Conservation (phyloP, 495 filamentous ascomycete species). For the Penicillium diatomitis region DNA sequence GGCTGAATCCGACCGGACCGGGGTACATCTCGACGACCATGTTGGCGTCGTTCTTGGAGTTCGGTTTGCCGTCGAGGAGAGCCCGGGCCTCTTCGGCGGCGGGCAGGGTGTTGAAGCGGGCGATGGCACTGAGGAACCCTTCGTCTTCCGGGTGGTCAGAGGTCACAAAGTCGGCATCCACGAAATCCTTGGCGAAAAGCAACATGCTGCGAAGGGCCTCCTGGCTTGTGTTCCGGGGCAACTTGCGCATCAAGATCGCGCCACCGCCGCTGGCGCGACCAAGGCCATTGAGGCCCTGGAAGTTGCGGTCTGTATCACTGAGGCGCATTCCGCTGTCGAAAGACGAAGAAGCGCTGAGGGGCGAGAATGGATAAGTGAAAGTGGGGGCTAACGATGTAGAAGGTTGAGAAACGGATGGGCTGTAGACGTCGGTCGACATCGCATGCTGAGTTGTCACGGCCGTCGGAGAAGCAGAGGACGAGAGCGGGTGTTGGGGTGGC, state of each 20-base stretch:
- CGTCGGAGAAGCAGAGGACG: slow-evolving; percentile 25
- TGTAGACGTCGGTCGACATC: slow-evolving; percentile 45
- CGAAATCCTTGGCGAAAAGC: slow-evolving; percentile 74
- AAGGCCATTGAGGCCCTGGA: slow-evolving; percentile 40
- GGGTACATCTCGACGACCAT: slow-evolving; percentile 71
- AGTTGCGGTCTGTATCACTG: slow-evolving; percentile 36
- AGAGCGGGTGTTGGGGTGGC: slow-evolving; percentile 22
- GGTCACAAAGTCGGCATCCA: slow-evolving; percentile 62
- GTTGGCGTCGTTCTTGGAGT: slow-evolving; percentile 61
- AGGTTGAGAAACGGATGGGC: slow-evolving; percentile 32
- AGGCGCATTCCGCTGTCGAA: slow-evolving; percentile 43
- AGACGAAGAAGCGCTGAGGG: slow-evolving; percentile 31
- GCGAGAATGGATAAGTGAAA: slow-evolving; percentile 38
- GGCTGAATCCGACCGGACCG: slow-evolving; percentile 29
- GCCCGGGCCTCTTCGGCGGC: slow-evolving; percentile 71
- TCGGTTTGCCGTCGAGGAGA: slow-evolving; percentile 71
- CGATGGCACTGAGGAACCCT: slow-evolving; percentile 65
- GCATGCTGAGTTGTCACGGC: slow-evolving; percentile 42
- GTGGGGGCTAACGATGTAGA: slow-evolving; percentile 29
- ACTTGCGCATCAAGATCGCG: slow-evolving; percentile 63
- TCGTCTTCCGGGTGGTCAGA: slow-evolving; percentile 57
- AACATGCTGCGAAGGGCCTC: slow-evolving; percentile 74
- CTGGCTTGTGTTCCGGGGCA: slow-evolving; percentile 62
- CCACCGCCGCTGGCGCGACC: slow-evolving; percentile 27
- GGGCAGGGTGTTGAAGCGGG: slow-evolving; percentile 59